Evolutionary conservation across 495 filamentous ascomycete species (phyloP), one percentile per base, ranked within the genome.

Genomic region (Oidiodendron maius): DNA sequence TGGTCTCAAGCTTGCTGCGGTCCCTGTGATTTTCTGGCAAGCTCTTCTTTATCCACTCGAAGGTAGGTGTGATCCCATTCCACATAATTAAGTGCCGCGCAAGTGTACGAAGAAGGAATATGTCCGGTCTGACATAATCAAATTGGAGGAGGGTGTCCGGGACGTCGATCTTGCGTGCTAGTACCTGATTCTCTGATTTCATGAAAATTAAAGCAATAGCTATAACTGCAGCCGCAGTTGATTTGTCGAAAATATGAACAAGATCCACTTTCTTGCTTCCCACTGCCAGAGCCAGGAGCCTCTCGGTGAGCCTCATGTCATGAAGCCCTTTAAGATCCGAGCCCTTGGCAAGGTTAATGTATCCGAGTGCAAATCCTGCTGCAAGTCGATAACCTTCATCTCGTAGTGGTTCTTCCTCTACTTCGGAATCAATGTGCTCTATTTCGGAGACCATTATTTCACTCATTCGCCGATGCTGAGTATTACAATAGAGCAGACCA

Each of bases 371-470:
- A 58, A 96, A 95, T 0, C 93, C 93, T 23, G 93, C 94, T 15
- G 93, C 90, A 35, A 97, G 76, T 39, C 93, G 80, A 64, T 99
- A 97, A 23, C 90, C 87, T 71, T 99, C 93, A 57, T 94, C 89
- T 20, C 94, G 83, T 13, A 96, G 64, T n/a, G 78, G 81, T 50
- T 96, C 90, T 28, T 80, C 72, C 10, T 78, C 75, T 13, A 73
- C 67, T 39, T 87, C 87, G 12, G 77, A 64, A 30, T 88, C 87
- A 32, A 86, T 72, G 42, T 87, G 84, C 55, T 96, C 91, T 40
- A 99, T 93, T 63, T 99, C 93, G 0, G 91, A 96, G 32, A 97
- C 77, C 88, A 97, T 95, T 26, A 97, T 86, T 63, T 99, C 93
- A 59, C 88, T 96, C 93, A 99, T 99, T 41, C 93, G 81, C 6